Evolutionary conservation across 2,329 filamentous ascomycete genomes (phyloP).

Genomic region (Ophiobolus disseminans): DNA sequence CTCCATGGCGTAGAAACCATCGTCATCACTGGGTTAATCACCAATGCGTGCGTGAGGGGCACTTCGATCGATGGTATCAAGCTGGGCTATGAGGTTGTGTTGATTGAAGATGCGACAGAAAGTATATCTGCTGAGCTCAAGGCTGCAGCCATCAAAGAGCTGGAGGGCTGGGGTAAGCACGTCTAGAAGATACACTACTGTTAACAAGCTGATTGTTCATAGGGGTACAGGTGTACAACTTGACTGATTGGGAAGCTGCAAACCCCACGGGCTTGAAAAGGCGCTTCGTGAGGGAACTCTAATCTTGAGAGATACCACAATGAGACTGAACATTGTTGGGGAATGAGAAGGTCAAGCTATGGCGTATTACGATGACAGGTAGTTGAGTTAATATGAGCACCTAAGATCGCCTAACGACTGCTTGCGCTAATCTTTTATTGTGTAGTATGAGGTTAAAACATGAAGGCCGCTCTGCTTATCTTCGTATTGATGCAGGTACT

Average conservation of each 20-base stretch:
- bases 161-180: slow-evolving; percentile 25
- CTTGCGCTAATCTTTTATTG: too few species aligned
- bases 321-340: background rate
- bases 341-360: background rate
- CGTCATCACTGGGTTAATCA: slow-evolving; percentile 27
- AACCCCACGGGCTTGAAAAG: slow-evolving; percentile 14
- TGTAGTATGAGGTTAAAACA: too few species aligned
- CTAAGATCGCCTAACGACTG: too few species aligned
- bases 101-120: slow-evolving; percentile 34
- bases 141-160: slow-evolving; percentile 19
- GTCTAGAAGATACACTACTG: background rate
- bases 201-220: slow-evolving; percentile 1
- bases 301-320: background rate
- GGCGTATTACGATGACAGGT: background rate
- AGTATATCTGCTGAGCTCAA: slow-evolving; percentile 22
- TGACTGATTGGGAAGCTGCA: slow-evolving; percentile 23
- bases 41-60: slow-evolving; percentile 28
- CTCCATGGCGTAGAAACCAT: slow-evolving; percentile 26
- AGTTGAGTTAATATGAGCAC: background rate
- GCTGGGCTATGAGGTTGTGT: slow-evolving; percentile 28
- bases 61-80: slow-evolving; percentile 33
- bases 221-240: slow-evolving; percentile 31
- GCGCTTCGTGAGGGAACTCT: slow-evolving; percentile 13
- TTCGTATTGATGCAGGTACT: background rate
- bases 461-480: background rate